These are phyloP conservation scores for Pyricularia sp. DNA, from an alignment of 2,329 filamentous ascomycete genomes.

Conservation along the genomic window DNA sequence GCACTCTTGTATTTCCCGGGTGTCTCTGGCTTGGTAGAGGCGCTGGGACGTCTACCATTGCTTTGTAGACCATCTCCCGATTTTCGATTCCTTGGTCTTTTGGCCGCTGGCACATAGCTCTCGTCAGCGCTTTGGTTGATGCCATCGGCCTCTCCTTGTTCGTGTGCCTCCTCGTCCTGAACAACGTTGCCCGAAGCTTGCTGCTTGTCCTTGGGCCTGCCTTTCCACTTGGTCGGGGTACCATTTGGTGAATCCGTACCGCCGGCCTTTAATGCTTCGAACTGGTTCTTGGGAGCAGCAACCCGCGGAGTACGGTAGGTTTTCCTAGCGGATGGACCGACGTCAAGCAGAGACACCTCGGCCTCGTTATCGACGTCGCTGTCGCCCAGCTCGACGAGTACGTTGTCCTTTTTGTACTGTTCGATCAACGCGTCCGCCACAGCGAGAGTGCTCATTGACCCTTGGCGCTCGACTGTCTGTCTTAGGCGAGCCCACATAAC, in stretches of 20 bases:
- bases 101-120: background rate
- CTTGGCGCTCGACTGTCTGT: constrained; percentile 10
- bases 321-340: background rate
- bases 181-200: background rate
- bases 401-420: constrained; percentile 7
- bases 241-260: background rate
- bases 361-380: constrained; percentile 6
- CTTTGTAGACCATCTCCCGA: background rate
- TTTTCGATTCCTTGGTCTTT: background rate
- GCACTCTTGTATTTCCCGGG: constrained; percentile 5
- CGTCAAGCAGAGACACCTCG: background rate
- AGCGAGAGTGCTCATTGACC: constrained; percentile 6
- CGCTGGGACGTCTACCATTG: background rate
- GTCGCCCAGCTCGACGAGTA: constrained; percentile 8
- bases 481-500: constrained; percentile 14
- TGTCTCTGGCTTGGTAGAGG: background rate
- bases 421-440: constrained; percentile 10
- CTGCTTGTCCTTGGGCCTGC: constrained; percentile 16
- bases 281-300: background rate
- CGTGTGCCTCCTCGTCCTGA: constrained; percentile 14
- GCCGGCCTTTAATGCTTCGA: background rate
- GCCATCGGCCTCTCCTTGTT: constrained; percentile 6
- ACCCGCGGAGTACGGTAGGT: constrained; percentile 2
- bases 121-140: background rate
- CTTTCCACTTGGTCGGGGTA: constrained; percentile 17